Base-by-base conservation (phyloP, 2,329 filamentous ascomycete genomes). In the Scedosporium apiospermum region DNA sequence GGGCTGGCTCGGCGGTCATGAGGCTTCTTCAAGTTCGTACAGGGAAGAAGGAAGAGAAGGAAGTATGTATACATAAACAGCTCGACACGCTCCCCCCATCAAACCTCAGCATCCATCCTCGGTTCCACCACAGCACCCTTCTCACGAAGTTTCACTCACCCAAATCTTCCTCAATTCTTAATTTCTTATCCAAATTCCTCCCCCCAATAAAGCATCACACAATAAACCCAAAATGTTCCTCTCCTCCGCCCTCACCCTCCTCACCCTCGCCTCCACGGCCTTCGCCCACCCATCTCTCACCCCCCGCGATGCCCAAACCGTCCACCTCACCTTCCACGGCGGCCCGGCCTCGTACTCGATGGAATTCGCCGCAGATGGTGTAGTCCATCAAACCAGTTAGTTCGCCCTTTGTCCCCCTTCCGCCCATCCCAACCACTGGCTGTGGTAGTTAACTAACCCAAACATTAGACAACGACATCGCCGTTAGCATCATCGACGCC, bases 251-350 rank as follows among this genome's bases (percentile, higher is more conserved):
- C 34, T 58, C 58, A 49, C 60, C 41, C 57, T 64, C 27, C 42
- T 62, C 57, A 60, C 55, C 38, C n/a, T 60, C 51, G 60, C 57
- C 30, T 55, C 61, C 49, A 51, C 61, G 18, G 60, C 60, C 57
- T 53, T 62, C 30, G 64, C 64, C 38, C 60, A 60, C 23, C 53
- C 64, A n/a, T 12, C 53, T 14, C 34, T 66, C 18, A 58, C 63
- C 14, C 51, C 44, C 26, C 65, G 65, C 10, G 69, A 73, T 46
- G 65, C 70, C 16, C 74, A 76, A 53, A 73, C 72, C 5, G 75
- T 76, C 4, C 72, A 78, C 64, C 71, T 82, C 58, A 77, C 68
- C 21, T 80, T 82, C 67, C 73, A 77, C 65, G 75, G 72, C 42
- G 76, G 73, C 3, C 73, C 77, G 6, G 73, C 72, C 16, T 70